Evolutionary conservation across 768 basidiomycete species (phyloP).

Genomic region (Roridomyces roridus): DNA sequence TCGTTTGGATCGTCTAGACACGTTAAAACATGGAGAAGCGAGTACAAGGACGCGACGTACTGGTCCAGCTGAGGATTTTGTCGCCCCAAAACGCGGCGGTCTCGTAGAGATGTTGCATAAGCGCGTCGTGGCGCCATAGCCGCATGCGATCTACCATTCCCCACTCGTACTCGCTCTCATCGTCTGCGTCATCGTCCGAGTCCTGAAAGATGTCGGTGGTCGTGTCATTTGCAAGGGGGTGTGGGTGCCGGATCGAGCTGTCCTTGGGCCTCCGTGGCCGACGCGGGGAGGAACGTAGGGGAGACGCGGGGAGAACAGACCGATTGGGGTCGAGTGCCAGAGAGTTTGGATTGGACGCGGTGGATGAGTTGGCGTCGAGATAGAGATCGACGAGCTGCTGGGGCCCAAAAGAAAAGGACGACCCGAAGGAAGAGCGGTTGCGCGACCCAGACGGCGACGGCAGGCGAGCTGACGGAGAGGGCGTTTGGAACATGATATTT

Average conservation of each 20-base stretch:
- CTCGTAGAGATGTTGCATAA: slow-evolving; percentile 98
- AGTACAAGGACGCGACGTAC: slow-evolving; percentile 56
- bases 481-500: too few species aligned
- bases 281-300: slow-evolving; percentile 70
- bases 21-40: background rate
- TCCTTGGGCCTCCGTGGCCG: slow-evolving; percentile 61
- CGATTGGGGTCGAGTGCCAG: slow-evolving; percentile 79
- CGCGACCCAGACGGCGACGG: slow-evolving; percentile 64
- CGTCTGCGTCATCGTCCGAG: slow-evolving; percentile 63
- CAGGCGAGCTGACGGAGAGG: too few species aligned
- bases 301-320: slow-evolving; percentile 77
- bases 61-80: slow-evolving; percentile 95
- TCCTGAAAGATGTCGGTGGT: slow-evolving; percentile 75
- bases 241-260: slow-evolving; percentile 52
- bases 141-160: slow-evolving; percentile 94
- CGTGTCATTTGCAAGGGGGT: slow-evolving; percentile 82
- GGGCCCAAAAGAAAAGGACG: slow-evolving; percentile 86
- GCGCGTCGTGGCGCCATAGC: slow-evolving; percentile 95
- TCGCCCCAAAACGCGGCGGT: slow-evolving; percentile 99
- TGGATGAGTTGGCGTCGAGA: slow-evolving; percentile 67
- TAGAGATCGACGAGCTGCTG: slow-evolving; percentile 77
- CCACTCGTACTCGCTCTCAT: slow-evolving; percentile 72
- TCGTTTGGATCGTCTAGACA: slow-evolving; percentile 90
- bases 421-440: slow-evolving; percentile 72
- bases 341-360: slow-evolving; percentile 59